Conservation (phyloP, 139 green algal genomes). For the Closterium sp. region DNA sequence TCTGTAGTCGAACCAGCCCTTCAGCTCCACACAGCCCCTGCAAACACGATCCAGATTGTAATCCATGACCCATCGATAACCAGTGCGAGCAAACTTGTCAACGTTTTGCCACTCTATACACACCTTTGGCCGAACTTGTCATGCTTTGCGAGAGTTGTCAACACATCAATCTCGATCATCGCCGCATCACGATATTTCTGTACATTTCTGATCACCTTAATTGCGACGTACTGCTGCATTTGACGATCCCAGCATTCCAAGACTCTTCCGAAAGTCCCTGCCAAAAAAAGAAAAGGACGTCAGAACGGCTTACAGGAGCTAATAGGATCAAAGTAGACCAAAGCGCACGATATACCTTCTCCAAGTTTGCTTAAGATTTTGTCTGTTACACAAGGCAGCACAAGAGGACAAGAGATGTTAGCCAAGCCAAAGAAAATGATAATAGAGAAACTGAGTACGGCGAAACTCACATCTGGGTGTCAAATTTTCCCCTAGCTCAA, state of each 20-base stretch:
- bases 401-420: not conserved
- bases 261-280: conserved; percentile 90
- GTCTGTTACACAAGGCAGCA: conserved; percentile 60
- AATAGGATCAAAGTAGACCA: not conserved
- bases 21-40: conserved; percentile 73
- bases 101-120: not conserved
- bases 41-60: conserved; percentile 1
- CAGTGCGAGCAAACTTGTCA: not conserved
- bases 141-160: conserved; percentile 40
- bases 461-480: conserved; percentile 54
- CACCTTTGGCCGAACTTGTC: conserved; percentile 41
- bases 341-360: conserved; percentile 65
- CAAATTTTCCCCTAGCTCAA: conserved; percentile 58
- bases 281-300: not conserved
- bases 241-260: conserved; percentile 98
- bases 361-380: conserved; percentile 93
- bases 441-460: not conserved
- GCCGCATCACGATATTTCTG: conserved; percentile 96
- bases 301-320: not conserved
- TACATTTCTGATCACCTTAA: conserved; percentile 96
- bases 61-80: not conserved
- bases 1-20: conserved; percentile 96
- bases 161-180: conserved; percentile 88
- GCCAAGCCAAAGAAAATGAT: not conserved
- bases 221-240: conserved; percentile 60